These are phyloP conservation scores for Talaromyces rugulosus DNA, from an alignment of 2,329 filamentous ascomycete genomes.

Conservation along the genomic window DNA sequence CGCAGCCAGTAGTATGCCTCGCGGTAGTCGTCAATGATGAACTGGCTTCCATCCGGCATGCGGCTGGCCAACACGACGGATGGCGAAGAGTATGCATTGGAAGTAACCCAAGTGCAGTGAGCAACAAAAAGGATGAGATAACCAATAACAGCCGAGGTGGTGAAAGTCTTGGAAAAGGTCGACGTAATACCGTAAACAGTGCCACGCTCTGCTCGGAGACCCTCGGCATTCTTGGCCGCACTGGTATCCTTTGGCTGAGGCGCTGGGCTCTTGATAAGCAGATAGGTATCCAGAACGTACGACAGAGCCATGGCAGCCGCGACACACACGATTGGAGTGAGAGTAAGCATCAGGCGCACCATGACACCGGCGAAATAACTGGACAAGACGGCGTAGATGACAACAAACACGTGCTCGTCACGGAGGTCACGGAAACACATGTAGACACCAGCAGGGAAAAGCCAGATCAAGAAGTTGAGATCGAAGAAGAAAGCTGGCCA, in stretches of 20 bases:
- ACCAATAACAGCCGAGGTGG: slow-evolving; percentile 66
- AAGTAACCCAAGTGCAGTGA: slow-evolving; percentile 99
- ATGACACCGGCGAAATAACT: slow-evolving; percentile 99
- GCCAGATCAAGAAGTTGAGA: slow-evolving; percentile 95
- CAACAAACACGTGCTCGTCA: slow-evolving; percentile 96
- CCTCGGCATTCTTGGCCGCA: slow-evolving; percentile 36
- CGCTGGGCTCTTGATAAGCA: slow-evolving; percentile 49
- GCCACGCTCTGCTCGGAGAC: slow-evolving; percentile 65
- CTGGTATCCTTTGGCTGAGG: slow-evolving; percentile 54
- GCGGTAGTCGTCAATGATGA: slow-evolving; percentile 98
- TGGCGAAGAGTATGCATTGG: slow-evolving; percentile 96
- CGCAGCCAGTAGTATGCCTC: slow-evolving; percentile 99
- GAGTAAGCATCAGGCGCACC: slow-evolving; percentile 96
- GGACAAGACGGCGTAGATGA: slow-evolving; percentile 93
- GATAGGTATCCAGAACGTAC: slow-evolving; percentile 80
- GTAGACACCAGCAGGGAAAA: slow-evolving; percentile 97
- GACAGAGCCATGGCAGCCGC: slow-evolving; percentile 86
- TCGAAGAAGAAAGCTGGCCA: slow-evolving; percentile 99
- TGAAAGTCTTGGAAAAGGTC: slow-evolving; percentile 70
- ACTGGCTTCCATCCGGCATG: slow-evolving; percentile 89
- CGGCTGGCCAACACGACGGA: slow-evolving; percentile 92
- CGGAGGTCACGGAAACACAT: slow-evolving; percentile 91
- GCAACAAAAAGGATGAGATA: slow-evolving; percentile 92
- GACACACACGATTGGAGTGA: slow-evolving; percentile 94
- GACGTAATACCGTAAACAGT: slow-evolving; percentile 82